Percentiles rank a stretch among this genome's conserved stretches.
These are phyloP conservation scores for Monosporascus ibericus DNA, from an alignment of 2,329 filamentous ascomycete genomes.

Conservation along the genomic window DNA sequence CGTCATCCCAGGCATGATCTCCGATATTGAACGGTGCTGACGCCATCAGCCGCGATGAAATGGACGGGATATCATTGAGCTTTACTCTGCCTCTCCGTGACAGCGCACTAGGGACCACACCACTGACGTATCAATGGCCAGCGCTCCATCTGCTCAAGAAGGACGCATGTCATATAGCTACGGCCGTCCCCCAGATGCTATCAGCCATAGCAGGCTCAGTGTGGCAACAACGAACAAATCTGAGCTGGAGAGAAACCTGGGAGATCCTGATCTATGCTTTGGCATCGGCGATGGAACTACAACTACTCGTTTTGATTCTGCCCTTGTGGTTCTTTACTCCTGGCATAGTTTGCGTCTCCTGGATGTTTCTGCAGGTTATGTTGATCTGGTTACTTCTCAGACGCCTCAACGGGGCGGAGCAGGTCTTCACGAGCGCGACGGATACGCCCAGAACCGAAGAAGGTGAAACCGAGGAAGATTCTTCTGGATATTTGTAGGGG, in stretches of 20 bases:
- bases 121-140: constrained; percentile 15
- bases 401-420: constrained; percentile 7
- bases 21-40: background rate
- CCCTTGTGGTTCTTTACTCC: constrained; percentile 16
- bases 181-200: constrained; percentile 9
- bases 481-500: constrained; percentile 12
- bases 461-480: constrained; percentile 1
- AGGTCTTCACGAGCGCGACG: constrained; percentile 2
- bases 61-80: constrained; percentile 9
- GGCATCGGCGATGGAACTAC: constrained; percentile 12
- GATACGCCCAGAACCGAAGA: background rate
- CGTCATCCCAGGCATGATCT: background rate
- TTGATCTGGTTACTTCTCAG: constrained; percentile 11
- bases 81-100: constrained; percentile 14
- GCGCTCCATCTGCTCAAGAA: constrained; percentile 10
- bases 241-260: constrained; percentile 5
- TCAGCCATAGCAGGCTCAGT: constrained; percentile 3
- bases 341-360: constrained; percentile 11
- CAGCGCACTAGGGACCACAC: constrained; percentile 12
- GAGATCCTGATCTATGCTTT: constrained; percentile 8
- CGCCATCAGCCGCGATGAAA: background rate
- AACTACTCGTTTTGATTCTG: constrained; percentile 8
- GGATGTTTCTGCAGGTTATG: constrained; percentile 6
- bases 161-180: constrained; percentile 8
- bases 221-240: background rate